Base-by-base conservation (phyloP, 805 yeast genomes). In the Saccharomycopsis sp. region DNA sequence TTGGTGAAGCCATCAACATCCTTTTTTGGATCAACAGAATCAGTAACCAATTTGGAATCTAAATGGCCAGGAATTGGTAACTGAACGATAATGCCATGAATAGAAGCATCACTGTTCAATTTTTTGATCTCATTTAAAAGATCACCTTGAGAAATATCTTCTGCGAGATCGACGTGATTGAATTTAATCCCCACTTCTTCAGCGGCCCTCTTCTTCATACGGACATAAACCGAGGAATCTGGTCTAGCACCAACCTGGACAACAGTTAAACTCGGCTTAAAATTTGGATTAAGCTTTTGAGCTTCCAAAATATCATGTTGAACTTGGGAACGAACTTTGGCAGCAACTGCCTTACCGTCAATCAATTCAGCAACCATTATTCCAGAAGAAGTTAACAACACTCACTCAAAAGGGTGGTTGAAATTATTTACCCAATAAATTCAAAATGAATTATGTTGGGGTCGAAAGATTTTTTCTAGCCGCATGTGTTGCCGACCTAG, bases 1-100 rank as follows among this genome's bases (percentile, higher is more conserved):
- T 88, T 79, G 35, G 89, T 93, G 58, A 90, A 93, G 1, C 98
- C 98, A 62, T 90, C 98, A 38, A 93, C 96, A 58, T 90, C 98
- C 66, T 90, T 90, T 36, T 74, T 78, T 13, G 85, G 75, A 8
- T 71, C 64, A n/a, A 90, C 97, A 1, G 88, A 72, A 57, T 81
- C 79, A 39, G 97, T 93, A 54, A 93, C 72, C 39, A 65, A 63
- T 38, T 82, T 78, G 67, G 90, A 97, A 59, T 85, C 77, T 47
- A 89, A 70, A 57, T 80, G 85, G 24, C 65, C 61, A 27, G 97
- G 98, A 46, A 90, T 68, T 3, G 98, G 98, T 53, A 90, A 73
- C 68, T 89, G 98, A 45, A 90, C 81, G 50, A 90, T 71, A 23
- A 90, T 68, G 41, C 98, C 98, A 61, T 90, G 86, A 36, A 87